These are phyloP conservation scores for Pseudognaphalium luteoalbum DNA, from an alignment of 129 eudicot species.

Conservation along the genomic window DNA sequence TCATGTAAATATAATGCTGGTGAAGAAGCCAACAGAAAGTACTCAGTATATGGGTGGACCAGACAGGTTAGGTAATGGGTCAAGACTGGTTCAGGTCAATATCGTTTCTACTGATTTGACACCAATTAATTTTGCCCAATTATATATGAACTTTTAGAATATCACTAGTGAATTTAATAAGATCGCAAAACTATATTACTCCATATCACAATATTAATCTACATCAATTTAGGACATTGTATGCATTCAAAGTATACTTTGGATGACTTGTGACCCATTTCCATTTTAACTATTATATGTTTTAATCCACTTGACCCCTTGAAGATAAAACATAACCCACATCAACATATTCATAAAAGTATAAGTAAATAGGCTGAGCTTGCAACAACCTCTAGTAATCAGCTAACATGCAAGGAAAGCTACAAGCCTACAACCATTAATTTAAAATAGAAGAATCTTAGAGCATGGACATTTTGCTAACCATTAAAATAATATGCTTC, in stretches of 20 bases:
- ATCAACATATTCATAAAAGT: background rate
- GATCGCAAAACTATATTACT: too few relatives aligned
- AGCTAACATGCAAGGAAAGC: background rate
- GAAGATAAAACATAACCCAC: background rate
- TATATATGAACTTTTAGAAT: background rate
- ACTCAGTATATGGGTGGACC: background rate
- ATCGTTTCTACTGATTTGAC: background rate
- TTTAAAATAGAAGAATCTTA: background rate
- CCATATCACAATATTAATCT: background rate
- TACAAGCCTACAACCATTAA: background rate
- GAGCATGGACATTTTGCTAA: slow-evolving; percentile 33
- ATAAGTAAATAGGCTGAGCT: background rate
- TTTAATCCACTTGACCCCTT: background rate
- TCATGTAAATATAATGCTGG: background rate
- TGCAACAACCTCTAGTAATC: background rate
- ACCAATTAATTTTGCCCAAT: background rate
- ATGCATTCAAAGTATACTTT: background rate
- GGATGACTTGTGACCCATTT: background rate
- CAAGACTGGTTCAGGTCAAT: background rate
- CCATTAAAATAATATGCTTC: slow-evolving; percentile 83
- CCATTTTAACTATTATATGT: background rate
- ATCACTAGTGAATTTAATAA: background rate
- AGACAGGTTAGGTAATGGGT: background rate
- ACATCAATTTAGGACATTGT: too few relatives aligned
- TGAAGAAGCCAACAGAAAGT: background rate